Evolutionary conservation across 139 green algal genomes (phyloP).

Genomic region (Chlamydomonas sp.): DNA sequence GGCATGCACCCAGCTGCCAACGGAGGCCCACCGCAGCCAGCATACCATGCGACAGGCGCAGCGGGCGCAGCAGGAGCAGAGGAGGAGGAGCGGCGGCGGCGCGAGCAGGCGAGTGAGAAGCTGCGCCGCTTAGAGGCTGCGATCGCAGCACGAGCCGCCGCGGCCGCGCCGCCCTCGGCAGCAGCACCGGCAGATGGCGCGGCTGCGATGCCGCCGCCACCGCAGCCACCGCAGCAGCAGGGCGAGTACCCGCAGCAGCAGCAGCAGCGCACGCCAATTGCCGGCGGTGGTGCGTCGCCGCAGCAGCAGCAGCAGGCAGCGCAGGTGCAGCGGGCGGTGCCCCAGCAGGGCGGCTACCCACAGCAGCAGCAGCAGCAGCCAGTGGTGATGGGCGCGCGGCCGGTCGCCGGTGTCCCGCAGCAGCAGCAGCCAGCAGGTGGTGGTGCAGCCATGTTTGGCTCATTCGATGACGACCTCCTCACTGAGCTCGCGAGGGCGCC

Average conservation of each 20-base stretch:
- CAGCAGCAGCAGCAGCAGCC: slow-evolving; percentile 1
- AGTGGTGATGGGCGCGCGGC: too few relatives aligned
- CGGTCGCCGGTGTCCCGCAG: too few relatives aligned
- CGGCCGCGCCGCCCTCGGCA: too few relatives aligned
- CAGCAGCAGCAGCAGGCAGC: too few relatives aligned
- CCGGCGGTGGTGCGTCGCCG: too few relatives aligned
- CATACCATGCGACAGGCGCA: too few relatives aligned
- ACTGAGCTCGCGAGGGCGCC: neutral
- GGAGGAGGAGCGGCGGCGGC: slow-evolving; percentile 6
- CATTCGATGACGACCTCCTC: neutral
- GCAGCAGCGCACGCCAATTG: neutral
- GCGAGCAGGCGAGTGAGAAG: slow-evolving; percentile 9
- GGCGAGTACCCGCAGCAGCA: neutral
- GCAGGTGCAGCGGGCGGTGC: too few relatives aligned
- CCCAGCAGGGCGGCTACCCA: too few relatives aligned
- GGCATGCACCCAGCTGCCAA: too few relatives aligned
- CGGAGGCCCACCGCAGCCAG: too few relatives aligned
- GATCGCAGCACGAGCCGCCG: too few relatives aligned
- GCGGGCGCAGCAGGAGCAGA: neutral
- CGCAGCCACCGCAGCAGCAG: neutral
- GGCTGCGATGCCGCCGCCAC: neutral
- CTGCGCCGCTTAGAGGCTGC: slow-evolving; percentile 7
- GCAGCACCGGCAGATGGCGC: slow-evolving; percentile 12
- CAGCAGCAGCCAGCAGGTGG: neutral
- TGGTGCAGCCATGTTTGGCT: neutral